Evolutionary conservation across 768 basidiomycete genomes (phyloP).

Genomic region (Agaricus subrufescens): DNA sequence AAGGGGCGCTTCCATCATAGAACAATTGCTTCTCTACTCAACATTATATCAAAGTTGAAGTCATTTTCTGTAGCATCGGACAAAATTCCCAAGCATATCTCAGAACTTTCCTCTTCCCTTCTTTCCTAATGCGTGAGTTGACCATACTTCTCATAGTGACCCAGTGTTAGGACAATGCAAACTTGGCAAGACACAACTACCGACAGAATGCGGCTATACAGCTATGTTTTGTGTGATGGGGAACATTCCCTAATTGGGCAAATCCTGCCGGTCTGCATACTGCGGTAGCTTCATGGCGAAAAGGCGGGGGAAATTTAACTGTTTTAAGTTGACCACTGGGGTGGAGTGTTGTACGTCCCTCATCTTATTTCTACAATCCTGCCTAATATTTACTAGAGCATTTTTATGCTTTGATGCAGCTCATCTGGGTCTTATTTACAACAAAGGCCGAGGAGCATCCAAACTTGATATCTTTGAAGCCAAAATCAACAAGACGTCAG

Average conservation of each 20-base stretch:
- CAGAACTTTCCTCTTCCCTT: constrained; percentile 14
- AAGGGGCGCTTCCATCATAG: constrained; percentile 85
- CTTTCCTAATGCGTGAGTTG: not conserved
- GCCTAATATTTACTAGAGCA: not conserved
- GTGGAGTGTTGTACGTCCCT: constrained; percentile 58
- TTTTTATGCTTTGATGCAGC: constrained; percentile 67
- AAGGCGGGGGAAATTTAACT: constrained; percentile 42
- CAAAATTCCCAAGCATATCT: constrained; percentile 44
- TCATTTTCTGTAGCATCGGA: constrained; percentile 55
- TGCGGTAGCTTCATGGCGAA: constrained; percentile 44
- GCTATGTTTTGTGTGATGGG: constrained; percentile 68
- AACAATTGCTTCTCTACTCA: no score
- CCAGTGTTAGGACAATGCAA: constrained; percentile 86
- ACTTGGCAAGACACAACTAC: constrained; percentile 77
- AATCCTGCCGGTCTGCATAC: constrained; percentile 47
- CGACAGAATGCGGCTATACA: constrained; percentile 83
- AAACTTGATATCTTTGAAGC: no score
- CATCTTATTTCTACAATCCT: not conserved
- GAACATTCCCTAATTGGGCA: constrained; percentile 75
- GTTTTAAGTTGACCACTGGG: constrained; percentile 74
- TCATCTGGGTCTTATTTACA: no score
- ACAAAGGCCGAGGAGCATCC: no score
- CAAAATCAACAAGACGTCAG: no score
- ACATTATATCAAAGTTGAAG: constrained; percentile 68
- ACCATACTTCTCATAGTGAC: constrained; percentile 49